phyloP scores from a whole-genome alignment of 768 basidiomycete genomes.

The Naganishia vaughanmartiniae region DNA sequence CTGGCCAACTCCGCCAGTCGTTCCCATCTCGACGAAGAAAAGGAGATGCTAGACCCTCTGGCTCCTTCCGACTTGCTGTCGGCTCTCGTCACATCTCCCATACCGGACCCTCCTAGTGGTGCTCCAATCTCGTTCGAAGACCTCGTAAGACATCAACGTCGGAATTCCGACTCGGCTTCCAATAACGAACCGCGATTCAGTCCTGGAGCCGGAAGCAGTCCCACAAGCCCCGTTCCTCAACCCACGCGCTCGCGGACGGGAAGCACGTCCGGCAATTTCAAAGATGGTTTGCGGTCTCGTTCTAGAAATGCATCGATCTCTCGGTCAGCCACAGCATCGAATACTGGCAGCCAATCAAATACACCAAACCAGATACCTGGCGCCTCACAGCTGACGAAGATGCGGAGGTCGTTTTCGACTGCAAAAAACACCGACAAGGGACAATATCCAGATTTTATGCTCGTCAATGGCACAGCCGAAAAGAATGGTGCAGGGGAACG shows the following conservation, averaged over 20 bases:
- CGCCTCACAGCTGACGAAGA: not conserved
- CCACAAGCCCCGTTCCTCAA: not conserved
- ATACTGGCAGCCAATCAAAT: too few relatives aligned
- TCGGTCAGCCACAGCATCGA: not conserved
- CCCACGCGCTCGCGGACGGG: not conserved
- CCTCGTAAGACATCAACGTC: constrained; percentile 6
- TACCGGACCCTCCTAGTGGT: not conserved
- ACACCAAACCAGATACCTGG: not conserved
- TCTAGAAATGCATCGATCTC: not conserved
- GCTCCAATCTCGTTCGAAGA: constrained; percentile 7
- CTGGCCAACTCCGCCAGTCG: not conserved
- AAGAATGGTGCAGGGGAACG: not conserved
- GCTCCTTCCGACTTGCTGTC: not conserved
- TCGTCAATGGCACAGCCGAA: not conserved
- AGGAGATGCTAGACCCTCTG: not conserved
- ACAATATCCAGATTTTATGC: not conserved
- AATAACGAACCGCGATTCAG: not conserved
- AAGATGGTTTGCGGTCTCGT: not conserved
- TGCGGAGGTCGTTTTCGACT: not conserved
- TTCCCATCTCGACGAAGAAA: not conserved
- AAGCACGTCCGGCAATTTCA: not conserved
- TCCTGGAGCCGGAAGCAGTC: not conserved
- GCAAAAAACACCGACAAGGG: not conserved
- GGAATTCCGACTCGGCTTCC: constrained; percentile 13
- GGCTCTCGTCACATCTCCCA: not conserved